These are phyloP conservation scores for Pythium coloratum DNA, from an alignment of 352 stramenopile species.

Conservation along the genomic window DNA sequence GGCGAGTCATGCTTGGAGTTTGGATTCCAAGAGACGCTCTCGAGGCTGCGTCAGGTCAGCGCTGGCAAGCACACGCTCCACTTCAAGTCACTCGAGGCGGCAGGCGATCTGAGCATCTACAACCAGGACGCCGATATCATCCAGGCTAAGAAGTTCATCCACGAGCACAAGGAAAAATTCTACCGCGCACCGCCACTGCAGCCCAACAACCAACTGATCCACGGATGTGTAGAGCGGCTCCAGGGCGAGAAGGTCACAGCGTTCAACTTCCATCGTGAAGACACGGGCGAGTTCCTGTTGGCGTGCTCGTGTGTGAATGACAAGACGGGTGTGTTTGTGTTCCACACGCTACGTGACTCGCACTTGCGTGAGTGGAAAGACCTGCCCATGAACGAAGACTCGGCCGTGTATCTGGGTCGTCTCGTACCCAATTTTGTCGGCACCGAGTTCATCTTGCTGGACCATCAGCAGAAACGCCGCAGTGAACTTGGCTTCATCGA, in stretches of 20 bases:
- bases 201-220: slow-evolving; percentile 39
- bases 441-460: slow-evolving; percentile 81
- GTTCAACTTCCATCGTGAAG: slow-evolving; percentile 82
- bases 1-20: slow-evolving; percentile 69
- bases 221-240: slow-evolving; percentile 72
- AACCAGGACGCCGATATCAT: slow-evolving; percentile 60
- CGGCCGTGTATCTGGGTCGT: slow-evolving; percentile 75
- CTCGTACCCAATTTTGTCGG: slow-evolving; percentile 82
- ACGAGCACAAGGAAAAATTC: slow-evolving; percentile 76
- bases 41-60: slow-evolving; percentile 42
- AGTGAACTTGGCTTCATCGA: slow-evolving; percentile 77
- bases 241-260: slow-evolving; percentile 75
- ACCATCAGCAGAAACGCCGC: slow-evolving; percentile 68
- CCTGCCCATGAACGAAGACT: slow-evolving; percentile 74
- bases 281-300: slow-evolving; percentile 78
- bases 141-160: slow-evolving; percentile 71
- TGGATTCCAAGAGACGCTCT: slow-evolving; percentile 59
- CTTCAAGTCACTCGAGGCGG: slow-evolving; percentile 72
- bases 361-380: slow-evolving; percentile 71
- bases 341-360: slow-evolving; percentile 81
- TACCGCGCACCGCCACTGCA: slow-evolving; percentile 37
- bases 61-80: slow-evolving; percentile 54
- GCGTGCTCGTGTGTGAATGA: slow-evolving; percentile 72
- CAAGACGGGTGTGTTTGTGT: slow-evolving; percentile 69
- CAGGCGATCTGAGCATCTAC: slow-evolving; percentile 67